Percentiles rank a stretch among this genome's conserved stretches.
These are phyloP conservation scores for Cadophora malorum DNA, from an alignment of 2,329 filamentous ascomycete genomes.

Conservation along the genomic window DNA sequence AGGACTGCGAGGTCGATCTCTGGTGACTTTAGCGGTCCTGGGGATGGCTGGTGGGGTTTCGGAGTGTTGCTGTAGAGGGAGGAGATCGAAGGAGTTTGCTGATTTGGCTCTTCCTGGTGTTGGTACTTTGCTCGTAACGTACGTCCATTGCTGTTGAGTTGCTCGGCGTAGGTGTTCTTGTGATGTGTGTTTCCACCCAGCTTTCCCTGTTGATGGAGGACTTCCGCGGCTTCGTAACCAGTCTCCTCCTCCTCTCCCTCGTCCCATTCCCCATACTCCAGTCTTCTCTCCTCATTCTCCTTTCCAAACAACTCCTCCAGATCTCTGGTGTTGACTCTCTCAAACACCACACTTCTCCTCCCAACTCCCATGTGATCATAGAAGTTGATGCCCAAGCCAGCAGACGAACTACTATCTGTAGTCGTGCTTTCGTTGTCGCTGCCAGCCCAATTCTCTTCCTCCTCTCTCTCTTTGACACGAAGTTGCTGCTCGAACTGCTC, in stretches of 20 bases:
- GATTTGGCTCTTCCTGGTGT: neutral
- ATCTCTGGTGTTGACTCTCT: neutral
- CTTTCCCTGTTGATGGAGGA: neutral
- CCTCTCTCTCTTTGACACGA: neutral
- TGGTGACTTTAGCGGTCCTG: neutral
- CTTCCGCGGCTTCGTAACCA: neutral
- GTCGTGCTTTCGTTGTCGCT: neutral
- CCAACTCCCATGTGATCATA: constrained; percentile 26
- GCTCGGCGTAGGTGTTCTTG: neutral
- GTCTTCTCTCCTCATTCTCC: neutral
- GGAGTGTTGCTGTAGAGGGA: neutral
- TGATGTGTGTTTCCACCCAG: neutral
- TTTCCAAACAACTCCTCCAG: neutral
- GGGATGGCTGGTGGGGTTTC: neutral
- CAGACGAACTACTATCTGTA: neutral
- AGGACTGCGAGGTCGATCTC: neutral
- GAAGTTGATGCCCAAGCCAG: constrained; percentile 31
- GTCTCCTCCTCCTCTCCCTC: neutral
- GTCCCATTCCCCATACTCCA: neutral
- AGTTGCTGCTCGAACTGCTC: neutral
- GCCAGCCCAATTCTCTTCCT: neutral
- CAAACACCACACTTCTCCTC: constrained; percentile 7
- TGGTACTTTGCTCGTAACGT: neutral
- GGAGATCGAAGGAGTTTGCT: neutral
- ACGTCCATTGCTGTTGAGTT: neutral